Conservation (phyloP, 495 filamentous ascomycete genomes). For the Lepraria neglecta region DNA sequence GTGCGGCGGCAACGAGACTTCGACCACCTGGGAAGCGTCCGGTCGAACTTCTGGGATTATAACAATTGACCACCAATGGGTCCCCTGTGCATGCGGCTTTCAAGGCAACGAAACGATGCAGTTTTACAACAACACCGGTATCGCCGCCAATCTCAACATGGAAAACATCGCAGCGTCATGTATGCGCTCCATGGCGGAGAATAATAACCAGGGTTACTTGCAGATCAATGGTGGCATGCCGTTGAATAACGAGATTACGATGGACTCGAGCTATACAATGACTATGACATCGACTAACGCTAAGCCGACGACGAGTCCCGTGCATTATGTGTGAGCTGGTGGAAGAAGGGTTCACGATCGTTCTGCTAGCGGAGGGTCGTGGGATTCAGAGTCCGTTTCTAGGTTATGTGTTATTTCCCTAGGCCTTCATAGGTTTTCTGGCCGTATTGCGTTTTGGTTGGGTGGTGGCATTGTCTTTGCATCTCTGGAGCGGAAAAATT, state of each 20-base stretch:
- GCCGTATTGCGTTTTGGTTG: too few relatives aligned
- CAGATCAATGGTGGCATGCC: neutral
- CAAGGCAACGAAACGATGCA: slow-evolving; percentile 1
- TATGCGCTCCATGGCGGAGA: neutral
- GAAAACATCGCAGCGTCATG: neutral
- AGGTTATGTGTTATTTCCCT: too few relatives aligned
- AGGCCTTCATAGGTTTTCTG: too few relatives aligned
- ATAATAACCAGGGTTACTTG: neutral
- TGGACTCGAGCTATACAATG: neutral
- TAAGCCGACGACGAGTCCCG: neutral
- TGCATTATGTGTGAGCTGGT: neutral
- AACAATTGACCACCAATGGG: neutral
- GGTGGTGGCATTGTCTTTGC: too few relatives aligned
- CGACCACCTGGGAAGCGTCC: neutral
- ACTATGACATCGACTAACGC: neutral
- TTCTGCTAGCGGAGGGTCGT: too few relatives aligned
- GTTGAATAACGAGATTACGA: neutral
- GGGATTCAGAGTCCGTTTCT: too few relatives aligned
- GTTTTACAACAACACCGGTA: neutral
- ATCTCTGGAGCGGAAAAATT: too few relatives aligned
- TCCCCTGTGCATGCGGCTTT: neutral
- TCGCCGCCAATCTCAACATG: neutral
- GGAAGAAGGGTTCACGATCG: neutral
- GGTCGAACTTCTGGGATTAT: too few relatives aligned
- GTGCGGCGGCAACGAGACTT: neutral